These are phyloP conservation scores for Cymodocea nodosa DNA, from an alignment of 116 monocot species.

Conservation along the genomic window DNA sequence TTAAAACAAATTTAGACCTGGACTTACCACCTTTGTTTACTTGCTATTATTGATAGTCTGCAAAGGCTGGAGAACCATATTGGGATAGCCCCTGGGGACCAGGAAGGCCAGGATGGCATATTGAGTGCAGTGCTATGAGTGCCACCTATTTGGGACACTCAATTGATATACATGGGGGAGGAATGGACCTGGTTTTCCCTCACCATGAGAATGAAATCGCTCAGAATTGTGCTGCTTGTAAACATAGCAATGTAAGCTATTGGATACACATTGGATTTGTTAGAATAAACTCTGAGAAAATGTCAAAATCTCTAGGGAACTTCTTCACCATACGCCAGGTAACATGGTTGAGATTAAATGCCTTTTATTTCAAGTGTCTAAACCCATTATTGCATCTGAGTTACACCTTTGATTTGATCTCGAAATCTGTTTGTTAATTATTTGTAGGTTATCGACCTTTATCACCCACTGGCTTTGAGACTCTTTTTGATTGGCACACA, in stretches of 20 bases:
- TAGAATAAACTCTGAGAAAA: constrained; percentile 76
- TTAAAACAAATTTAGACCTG: neutral
- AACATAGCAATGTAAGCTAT: constrained; percentile 48
- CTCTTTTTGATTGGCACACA: constrained; percentile 90
- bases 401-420: neutral
- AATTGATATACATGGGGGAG: constrained; percentile 99
- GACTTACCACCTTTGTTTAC: neutral
- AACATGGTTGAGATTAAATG: neutral
- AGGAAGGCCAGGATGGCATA: constrained; percentile 99
- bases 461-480: constrained; percentile 87
- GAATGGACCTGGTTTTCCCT: constrained; percentile 90
- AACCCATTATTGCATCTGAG: neutral
- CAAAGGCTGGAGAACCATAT: constrained; percentile 81
- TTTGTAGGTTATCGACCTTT: constrained; percentile 65
- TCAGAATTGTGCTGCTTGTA: constrained; percentile 91
- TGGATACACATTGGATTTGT: constrained; percentile 99
- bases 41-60: constrained; percentile 30
- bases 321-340: constrained; percentile 94
- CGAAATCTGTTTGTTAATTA: neutral
- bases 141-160: constrained; percentile 72
- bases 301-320: constrained; percentile 94
- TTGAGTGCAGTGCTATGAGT: constrained; percentile 99
- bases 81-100: constrained; percentile 99
- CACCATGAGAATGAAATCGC: constrained; percentile 99
- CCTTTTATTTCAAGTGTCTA: neutral